Evolutionary conservation across 1,284 basidiomycete species (phyloP), one percentile per base, ranked within the genome.

Genomic region (Paramarasmius palmivorus): DNA sequence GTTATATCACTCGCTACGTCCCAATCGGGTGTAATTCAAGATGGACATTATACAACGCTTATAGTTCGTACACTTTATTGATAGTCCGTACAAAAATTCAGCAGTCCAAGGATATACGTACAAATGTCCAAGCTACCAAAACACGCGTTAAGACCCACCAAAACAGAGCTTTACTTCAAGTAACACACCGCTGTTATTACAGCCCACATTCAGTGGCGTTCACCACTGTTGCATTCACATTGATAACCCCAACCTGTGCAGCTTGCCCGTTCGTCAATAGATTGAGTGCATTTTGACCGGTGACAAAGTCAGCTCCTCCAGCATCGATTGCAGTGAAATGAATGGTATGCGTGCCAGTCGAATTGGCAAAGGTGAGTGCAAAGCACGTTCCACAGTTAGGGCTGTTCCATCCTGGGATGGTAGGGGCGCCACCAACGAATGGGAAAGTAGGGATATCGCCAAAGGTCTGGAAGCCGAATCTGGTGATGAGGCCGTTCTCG

Each of bases 401-500:
- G 6, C 72, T 74, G 65, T 74, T 70, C 68, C 69, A 81, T 2
- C 72, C 73, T 12, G 57, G 58, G 41, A 83, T 64, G 19, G 68
- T 71, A 29, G 61, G 61, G 7, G 70, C 72, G n/a, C 75, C 81
- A 15, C 79, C 82, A 59, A 84, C 65, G 59, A 73, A 65, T n/a
- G 82, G 81, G 68, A 76, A 84, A 29, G 52, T 65, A 25, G 78
- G 77, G 41, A 84, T 68, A 15, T 69, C 69, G 7, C 70, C 70
- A 61, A 83, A 76, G 26, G 73, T 82, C 25, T 64, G 67, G 65
- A 67, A 82, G 15, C 26, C 46, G 4, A 73, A 72, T 36, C 70
- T 69, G 54, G 68, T 73, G 32, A 71, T 35, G 51, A 83, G 73
- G 12, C 76, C 77, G 60, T 76, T 65, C 2, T 62, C 5, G 6